Percentiles rank a stretch among this genome's conserved stretches.
Conservation (phyloP, 2,329 filamentous ascomycete genomes). For the Myrmaecium sp. region DNA sequence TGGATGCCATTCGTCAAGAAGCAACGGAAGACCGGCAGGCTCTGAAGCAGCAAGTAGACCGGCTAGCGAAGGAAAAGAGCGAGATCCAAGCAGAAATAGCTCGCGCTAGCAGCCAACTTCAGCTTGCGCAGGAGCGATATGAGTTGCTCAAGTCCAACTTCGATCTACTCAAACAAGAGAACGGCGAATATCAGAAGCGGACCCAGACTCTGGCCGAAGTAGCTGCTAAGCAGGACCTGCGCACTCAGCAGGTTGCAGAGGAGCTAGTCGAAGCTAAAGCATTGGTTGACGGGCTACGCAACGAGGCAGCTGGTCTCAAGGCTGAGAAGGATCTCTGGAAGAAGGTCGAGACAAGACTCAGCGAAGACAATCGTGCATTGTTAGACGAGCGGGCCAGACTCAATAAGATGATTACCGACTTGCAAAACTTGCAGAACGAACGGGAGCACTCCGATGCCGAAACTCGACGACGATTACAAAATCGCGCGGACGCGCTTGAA, state of each 20-base stretch:
- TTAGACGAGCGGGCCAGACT: slow-evolving; percentile 72
- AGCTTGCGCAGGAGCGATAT: slow-evolving; percentile 65
- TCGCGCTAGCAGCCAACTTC: slow-evolving; percentile 62
- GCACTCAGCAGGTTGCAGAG: slow-evolving; percentile 80
- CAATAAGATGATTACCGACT: slow-evolving; percentile 63
- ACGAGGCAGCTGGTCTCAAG: slow-evolving; percentile 82
- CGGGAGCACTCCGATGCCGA: slow-evolving; percentile 74
- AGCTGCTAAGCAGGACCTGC: slow-evolving; percentile 76
- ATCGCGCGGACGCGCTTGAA: slow-evolving; percentile 62
- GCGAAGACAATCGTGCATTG: slow-evolving; percentile 72
- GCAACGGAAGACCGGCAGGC: slow-evolving; percentile 65
- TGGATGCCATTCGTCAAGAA: slow-evolving; percentile 79
- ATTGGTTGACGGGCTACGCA: slow-evolving; percentile 69
- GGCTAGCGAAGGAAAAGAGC: slow-evolving; percentile 65
- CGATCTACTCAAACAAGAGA: slow-evolving; percentile 66
- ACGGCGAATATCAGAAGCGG: slow-evolving; percentile 71
- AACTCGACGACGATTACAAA: slow-evolving; percentile 60
- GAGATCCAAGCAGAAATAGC: slow-evolving; percentile 69
- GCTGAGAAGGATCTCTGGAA: slow-evolving; percentile 92
- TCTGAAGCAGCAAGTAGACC: slow-evolving; percentile 70
- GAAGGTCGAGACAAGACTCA: slow-evolving; percentile 75
- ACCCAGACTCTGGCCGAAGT: slow-evolving; percentile 61
- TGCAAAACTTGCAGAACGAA: slow-evolving; percentile 84
- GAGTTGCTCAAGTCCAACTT: slow-evolving; percentile 86
- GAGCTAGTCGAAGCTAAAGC: slow-evolving; percentile 78